These are phyloP conservation scores for Myxozyma lipomycoides DNA, from an alignment of 805 yeast species.

Conservation along the genomic window DNA sequence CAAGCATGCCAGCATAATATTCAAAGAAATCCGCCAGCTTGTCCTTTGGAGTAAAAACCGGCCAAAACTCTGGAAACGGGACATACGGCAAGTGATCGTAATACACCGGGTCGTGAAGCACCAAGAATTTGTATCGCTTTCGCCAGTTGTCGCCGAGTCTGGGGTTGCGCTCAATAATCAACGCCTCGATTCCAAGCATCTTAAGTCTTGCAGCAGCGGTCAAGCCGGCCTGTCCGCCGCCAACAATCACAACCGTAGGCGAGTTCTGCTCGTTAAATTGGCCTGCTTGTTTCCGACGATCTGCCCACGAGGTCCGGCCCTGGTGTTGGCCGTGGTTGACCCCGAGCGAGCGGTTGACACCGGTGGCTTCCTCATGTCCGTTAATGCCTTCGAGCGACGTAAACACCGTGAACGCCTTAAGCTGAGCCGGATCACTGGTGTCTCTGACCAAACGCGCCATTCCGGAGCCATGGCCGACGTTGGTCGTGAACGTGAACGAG, in stretches of 20 bases:
- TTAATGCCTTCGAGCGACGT: slow-evolving; percentile 39
- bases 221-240: slow-evolving; percentile 47
- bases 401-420: slow-evolving; percentile 39
- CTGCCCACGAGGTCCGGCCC: slow-evolving; percentile 42
- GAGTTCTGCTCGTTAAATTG: slow-evolving; percentile 36
- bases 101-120: slow-evolving; percentile 45
- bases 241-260: slow-evolving; percentile 43
- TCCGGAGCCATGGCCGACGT: slow-evolving; percentile 39
- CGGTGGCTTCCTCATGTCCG: slow-evolving; percentile 37
- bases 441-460: slow-evolving; percentile 35
- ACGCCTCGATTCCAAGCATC: slow-evolving; percentile 40
- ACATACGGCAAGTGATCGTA: slow-evolving; percentile 44
- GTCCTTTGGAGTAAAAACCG: slow-evolving; percentile 45
- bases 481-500: slow-evolving; percentile 36
- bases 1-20: slow-evolving; percentile 40
- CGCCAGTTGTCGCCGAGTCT: slow-evolving; percentile 47
- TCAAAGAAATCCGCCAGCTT: slow-evolving; percentile 45
- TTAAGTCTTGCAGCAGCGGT: slow-evolving; percentile 44
- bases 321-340: slow-evolving; percentile 42
- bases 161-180: slow-evolving; percentile 40
- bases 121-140: slow-evolving; percentile 43
- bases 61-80: slow-evolving; percentile 42
- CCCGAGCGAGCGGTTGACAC: slow-evolving; percentile 39
- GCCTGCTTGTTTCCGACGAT: slow-evolving; percentile 31
- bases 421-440: slow-evolving; percentile 34